Evolutionary conservation across 768 basidiomycete genomes (phyloP).

Genomic region (Collybia nuda): DNA sequence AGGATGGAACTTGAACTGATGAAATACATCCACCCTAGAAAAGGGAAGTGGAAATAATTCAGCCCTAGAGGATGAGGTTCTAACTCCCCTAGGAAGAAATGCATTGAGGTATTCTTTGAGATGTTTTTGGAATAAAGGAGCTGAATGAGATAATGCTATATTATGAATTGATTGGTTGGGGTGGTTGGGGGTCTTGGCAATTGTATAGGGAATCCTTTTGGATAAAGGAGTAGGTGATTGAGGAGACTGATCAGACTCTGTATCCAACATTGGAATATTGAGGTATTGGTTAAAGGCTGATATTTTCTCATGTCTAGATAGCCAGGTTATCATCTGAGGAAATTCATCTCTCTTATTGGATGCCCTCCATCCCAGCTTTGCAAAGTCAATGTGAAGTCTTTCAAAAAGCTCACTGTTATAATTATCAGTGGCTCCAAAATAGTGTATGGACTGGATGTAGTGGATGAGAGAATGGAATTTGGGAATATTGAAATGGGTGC

Average conservation of each 20-base stretch:
- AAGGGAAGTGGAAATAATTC: background rate
- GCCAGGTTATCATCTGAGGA: too few relatives aligned
- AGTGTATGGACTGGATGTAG: conserved; percentile 26
- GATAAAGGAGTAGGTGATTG: too few relatives aligned
- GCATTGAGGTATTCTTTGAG: background rate
- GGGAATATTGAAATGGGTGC: conserved; percentile 38
- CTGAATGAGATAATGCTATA: too few relatives aligned
- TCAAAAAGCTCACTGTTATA: conserved; percentile 35
- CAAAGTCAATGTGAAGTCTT: conserved; percentile 41
- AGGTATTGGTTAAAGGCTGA: too few relatives aligned
- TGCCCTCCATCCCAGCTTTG: too few relatives aligned
- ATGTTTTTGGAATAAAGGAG: background rate
- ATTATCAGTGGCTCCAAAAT: conserved; percentile 26
- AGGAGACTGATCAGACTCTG: too few relatives aligned
- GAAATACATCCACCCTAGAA: background rate
- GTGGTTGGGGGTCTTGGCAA: background rate
- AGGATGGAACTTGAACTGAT: conserved; percentile 3
- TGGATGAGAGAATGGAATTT: conserved; percentile 34
- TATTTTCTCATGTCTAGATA: too few relatives aligned
- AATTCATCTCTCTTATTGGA: too few relatives aligned
- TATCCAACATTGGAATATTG: too few relatives aligned
- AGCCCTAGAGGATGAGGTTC: background rate
- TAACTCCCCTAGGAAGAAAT: background rate
- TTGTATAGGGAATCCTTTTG: background rate
- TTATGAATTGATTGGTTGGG: too few relatives aligned